These are phyloP conservation scores for Ogataea siamensis DNA, from an alignment of 805 yeast genomes.

Conservation along the genomic window DNA sequence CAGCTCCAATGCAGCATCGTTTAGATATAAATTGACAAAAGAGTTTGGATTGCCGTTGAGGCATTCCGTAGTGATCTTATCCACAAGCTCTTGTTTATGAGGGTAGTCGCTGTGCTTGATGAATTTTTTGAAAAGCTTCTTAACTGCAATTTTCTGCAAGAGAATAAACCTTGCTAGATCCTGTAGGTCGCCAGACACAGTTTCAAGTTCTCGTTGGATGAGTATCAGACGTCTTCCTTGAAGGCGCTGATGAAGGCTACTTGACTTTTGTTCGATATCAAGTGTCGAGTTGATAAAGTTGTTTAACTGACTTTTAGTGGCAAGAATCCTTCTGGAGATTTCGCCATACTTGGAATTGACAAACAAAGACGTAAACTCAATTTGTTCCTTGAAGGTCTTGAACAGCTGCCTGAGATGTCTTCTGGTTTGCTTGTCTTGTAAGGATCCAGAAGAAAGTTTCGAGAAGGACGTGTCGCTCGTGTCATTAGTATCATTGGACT, in stretches of 20 bases:
- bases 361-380: conserved; percentile 59
- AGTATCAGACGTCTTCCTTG: conserved; percentile 23
- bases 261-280: conserved; percentile 4
- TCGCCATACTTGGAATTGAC: conserved; percentile 69
- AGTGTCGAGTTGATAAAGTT: conserved; percentile 23
- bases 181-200: conserved; percentile 52
- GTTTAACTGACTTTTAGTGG: conserved; percentile 27
- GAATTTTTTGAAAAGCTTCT: conserved; percentile 73
- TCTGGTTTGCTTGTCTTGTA: conserved; percentile 23
- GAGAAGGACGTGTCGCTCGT: conserved; percentile 11
- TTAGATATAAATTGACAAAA: conserved; percentile 59
- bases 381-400: conserved; percentile 52
- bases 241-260: conserved; percentile 21
- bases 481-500: conserved; percentile 16
- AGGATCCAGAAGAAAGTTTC: conserved; percentile 1
- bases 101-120: conserved; percentile 41
- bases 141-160: conserved; percentile 69
- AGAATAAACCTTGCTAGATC: conserved; percentile 67
- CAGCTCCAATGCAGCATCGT: conserved; percentile 59
- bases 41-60: conserved; percentile 44
- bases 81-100: conserved; percentile 33
- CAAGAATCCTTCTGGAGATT: conserved; percentile 47
- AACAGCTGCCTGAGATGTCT: conserved; percentile 35
- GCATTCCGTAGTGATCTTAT: conserved; percentile 31
- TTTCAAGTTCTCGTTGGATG: conserved; percentile 39